Conservation (phyloP, 2,329 filamentous ascomycete genomes). For the Penicillium sp. region DNA sequence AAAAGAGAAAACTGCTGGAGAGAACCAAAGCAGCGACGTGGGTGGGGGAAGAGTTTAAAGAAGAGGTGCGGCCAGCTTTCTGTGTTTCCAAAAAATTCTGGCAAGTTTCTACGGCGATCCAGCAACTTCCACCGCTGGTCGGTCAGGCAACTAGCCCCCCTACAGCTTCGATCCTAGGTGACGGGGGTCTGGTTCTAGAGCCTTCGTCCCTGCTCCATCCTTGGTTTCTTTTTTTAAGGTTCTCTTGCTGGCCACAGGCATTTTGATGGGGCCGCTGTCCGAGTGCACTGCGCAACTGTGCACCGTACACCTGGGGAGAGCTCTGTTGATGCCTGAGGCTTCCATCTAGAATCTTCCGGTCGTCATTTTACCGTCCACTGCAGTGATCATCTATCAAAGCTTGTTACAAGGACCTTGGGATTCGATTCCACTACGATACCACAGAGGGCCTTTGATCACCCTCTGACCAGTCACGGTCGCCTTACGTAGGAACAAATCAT, state of each 20-base stretch:
- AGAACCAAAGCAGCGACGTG: slow-evolving; percentile 18
- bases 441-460: background rate
- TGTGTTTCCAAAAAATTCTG: slow-evolving; percentile 34
- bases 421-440: no score
- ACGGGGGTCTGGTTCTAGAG: slow-evolving; percentile 16
- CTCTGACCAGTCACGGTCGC: background rate
- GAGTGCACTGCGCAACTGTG: background rate
- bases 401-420: no score
- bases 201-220: slow-evolving; percentile 11
- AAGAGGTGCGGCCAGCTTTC: slow-evolving; percentile 22
- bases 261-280: background rate
- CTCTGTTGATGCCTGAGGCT: slow-evolving; percentile 16
- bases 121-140: slow-evolving; percentile 37
- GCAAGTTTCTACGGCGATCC: slow-evolving; percentile 40
- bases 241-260: background rate
- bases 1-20: slow-evolving; percentile 22
- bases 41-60: slow-evolving; percentile 12
- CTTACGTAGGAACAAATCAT: background rate
- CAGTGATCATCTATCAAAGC: no score
- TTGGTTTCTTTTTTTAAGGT: background rate
- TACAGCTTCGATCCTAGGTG: background rate
- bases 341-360: slow-evolving; percentile 34
- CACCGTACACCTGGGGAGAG: background rate
- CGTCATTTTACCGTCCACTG: background rate
- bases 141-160: slow-evolving; percentile 20